These are phyloP conservation scores for Citrus glauca DNA, from an alignment of 345 rosid species.

Conservation along the genomic window DNA sequence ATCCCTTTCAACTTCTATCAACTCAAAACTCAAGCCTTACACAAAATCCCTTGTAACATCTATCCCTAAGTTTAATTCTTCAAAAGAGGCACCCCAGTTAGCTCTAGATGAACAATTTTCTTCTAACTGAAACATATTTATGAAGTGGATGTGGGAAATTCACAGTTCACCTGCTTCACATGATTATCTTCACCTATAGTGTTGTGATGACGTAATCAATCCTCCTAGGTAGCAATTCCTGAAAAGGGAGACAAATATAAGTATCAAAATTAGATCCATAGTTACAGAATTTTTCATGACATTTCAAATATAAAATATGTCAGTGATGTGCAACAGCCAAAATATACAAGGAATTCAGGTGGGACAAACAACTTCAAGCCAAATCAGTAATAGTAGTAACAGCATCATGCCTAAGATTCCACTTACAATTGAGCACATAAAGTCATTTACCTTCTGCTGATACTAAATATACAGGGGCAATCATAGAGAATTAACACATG, in stretches of 20 bases:
- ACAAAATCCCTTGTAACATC: constrained; percentile 50
- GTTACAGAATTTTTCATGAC: neutral
- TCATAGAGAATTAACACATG: neutral
- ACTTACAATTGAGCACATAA: neutral
- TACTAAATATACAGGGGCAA: neutral
- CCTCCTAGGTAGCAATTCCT: constrained; percentile 66
- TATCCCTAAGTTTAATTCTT: constrained; percentile 45
- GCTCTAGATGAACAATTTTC: constrained; percentile 56
- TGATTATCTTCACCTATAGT: constrained; percentile 43
- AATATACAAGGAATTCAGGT: neutral
- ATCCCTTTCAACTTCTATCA: constrained; percentile 46
- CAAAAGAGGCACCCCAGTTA: constrained; percentile 56
- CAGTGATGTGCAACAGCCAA: neutral
- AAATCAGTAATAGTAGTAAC: neutral
- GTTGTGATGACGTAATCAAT: constrained; percentile 27
- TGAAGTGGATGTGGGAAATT: constrained; percentile 29
- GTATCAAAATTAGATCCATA: neutral
- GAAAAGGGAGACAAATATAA: constrained; percentile 23
- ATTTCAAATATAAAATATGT: neutral
- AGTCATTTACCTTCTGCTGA: neutral
- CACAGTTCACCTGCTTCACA: constrained; percentile 55
- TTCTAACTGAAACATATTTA: constrained; percentile 34
- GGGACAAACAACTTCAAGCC: neutral
- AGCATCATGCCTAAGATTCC: neutral
- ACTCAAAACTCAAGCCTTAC: constrained; percentile 65